Evolutionary conservation across 2,329 filamentous ascomycete genomes (phyloP).

Genomic region (Apiospora saccharicola): DNA sequence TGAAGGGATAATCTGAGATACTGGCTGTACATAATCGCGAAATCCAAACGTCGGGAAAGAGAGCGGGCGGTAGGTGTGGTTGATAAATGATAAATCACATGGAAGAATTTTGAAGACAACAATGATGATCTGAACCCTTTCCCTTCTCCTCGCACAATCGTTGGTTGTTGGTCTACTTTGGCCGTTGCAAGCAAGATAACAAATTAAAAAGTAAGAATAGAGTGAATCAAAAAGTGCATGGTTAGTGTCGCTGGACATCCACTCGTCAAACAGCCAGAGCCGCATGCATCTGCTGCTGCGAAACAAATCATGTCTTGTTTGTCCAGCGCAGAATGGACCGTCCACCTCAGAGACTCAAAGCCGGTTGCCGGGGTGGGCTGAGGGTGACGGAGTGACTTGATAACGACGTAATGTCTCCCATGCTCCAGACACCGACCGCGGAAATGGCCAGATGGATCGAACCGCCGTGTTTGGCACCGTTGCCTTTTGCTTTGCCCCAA

Average conservation of each 20-base stretch:
- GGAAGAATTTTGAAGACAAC: not conserved
- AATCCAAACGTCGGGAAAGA: not conserved
- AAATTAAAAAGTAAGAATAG: not conserved
- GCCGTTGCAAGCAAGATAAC: not conserved
- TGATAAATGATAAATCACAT: not conserved
- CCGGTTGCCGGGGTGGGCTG: not conserved
- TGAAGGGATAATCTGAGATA: not conserved
- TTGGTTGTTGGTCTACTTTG: not conserved
- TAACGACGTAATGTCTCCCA: slow-evolving; percentile 12
- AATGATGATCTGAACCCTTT: not conserved
- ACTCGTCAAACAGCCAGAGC: slow-evolving; percentile 15
- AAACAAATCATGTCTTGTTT: slow-evolving; percentile 18
- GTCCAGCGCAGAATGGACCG: not conserved
- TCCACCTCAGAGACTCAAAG: not conserved
- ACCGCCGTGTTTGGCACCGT: not conserved
- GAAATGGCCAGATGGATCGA: slow-evolving; percentile 12
- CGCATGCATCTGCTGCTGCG: slow-evolving; percentile 9
- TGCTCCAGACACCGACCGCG: not conserved
- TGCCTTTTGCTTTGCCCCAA: not conserved
- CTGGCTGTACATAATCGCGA: not conserved
- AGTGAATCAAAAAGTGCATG: not conserved
- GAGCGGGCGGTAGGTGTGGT: not conserved
- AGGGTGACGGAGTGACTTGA: slow-evolving; percentile 1
- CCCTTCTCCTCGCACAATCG: not conserved
- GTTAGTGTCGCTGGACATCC: slow-evolving; percentile 7